phyloP scores from a whole-genome alignment of 1,284 basidiomycete species.

The Volvariella volvacea region DNA sequence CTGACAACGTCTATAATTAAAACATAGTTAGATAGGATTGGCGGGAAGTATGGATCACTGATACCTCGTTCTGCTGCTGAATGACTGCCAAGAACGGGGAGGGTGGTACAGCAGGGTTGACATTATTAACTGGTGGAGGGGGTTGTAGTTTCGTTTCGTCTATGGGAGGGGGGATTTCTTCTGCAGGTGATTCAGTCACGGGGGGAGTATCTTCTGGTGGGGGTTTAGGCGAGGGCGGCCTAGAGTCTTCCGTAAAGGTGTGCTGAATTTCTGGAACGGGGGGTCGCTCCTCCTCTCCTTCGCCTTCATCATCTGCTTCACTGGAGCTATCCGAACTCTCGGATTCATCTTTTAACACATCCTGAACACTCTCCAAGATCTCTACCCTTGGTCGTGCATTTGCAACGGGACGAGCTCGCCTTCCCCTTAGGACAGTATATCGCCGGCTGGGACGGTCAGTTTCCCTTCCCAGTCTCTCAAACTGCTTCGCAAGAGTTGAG shows the following conservation, averaged over 20 bases:
- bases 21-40: no score
- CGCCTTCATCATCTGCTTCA: conserved; percentile 86
- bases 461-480: conserved; percentile 66
- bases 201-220: conserved; percentile 3
- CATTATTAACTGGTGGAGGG: conserved; percentile 23
- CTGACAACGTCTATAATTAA: no score
- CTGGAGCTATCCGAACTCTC: conserved; percentile 74
- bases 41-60: no score
- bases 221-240: conserved; percentile 1
- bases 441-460: conserved; percentile 61
- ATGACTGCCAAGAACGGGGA: conserved; percentile 46
- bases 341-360: conserved; percentile 84
- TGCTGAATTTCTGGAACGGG: no score
- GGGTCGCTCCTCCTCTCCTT: conserved; percentile 43
- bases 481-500: conserved; percentile 70
- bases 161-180: conserved; percentile 12
- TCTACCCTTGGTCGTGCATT: conserved; percentile 87
- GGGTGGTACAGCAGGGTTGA: conserved; percentile 33
- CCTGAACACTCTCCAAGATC: conserved; percentile 86
- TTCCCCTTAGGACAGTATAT: conserved; percentile 78
- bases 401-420: conserved; percentile 88
- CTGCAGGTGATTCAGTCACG: conserved; percentile 9
- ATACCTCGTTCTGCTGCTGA: conserved; percentile 28
- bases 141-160: conserved; percentile 16
- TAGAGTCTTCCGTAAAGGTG: not conserved